phyloP scores from a whole-genome alignment of 768 basidiomycete genomes.

The Atractiella rhizophila region DNA sequence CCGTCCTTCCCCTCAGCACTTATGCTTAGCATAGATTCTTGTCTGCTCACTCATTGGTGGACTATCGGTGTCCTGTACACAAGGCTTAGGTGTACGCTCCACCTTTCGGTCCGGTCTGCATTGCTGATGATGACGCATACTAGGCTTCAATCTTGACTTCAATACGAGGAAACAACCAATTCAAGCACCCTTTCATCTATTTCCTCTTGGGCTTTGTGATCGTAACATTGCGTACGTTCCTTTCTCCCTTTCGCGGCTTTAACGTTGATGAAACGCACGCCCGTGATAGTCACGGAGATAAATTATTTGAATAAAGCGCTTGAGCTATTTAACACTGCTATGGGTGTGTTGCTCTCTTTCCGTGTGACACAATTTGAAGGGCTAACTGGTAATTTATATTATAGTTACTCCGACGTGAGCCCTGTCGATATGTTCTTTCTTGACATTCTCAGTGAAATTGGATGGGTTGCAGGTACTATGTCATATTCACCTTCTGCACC shows the following conservation, averaged over 20 bases:
- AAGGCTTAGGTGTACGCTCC: slow-evolving; percentile 77
- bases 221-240: slow-evolving; percentile 43
- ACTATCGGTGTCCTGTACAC: slow-evolving; percentile 76
- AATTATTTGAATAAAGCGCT: slow-evolving; percentile 89
- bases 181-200: slow-evolving; percentile 77
- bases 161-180: slow-evolving; percentile 32
- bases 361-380: background rate
- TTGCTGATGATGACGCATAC: too few relatives aligned
- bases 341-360: slow-evolving; percentile 16
- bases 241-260: background rate
- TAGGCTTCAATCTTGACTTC: slow-evolving; percentile 60
- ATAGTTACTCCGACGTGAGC: background rate
- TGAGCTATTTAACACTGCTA: slow-evolving; percentile 56
- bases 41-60: slow-evolving; percentile 96
- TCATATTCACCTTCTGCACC: slow-evolving; percentile 25
- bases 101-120: too few relatives aligned
- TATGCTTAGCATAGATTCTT: slow-evolving; percentile 30
- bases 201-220: slow-evolving; percentile 61
- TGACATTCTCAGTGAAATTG: background rate
- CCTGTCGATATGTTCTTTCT: background rate
- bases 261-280: background rate
- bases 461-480: slow-evolving; percentile 21
- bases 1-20: background rate
- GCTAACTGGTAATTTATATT: background rate
- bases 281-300: slow-evolving; percentile 47